phyloP scores from a whole-genome alignment of 2,329 filamentous ascomycete genomes.

The Trichoderma sp. region DNA sequence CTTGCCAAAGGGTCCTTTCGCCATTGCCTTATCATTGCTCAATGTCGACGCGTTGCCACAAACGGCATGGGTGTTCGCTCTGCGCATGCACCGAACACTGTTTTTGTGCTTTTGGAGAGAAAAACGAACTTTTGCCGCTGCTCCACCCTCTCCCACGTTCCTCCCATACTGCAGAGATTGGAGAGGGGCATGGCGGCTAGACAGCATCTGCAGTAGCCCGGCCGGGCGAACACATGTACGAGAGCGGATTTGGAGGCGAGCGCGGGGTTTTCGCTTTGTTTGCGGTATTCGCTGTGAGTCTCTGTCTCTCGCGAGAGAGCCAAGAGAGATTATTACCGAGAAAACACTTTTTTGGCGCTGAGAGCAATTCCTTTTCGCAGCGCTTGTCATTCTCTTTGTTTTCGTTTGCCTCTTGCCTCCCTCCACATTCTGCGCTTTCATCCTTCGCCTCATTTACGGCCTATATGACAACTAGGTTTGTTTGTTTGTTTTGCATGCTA shows the following conservation, averaged over 20 bases:
- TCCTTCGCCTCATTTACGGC: neutral
- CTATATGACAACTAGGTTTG: neutral
- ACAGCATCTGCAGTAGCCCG: conserved; percentile 9
- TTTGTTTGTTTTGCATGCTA: neutral
- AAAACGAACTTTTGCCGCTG: conserved; percentile 26
- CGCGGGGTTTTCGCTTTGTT: conserved; percentile 1
- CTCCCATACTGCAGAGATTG: conserved; percentile 1
- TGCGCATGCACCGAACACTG: neutral
- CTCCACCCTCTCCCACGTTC: conserved; percentile 8
- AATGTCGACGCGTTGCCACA: conserved; percentile 7
- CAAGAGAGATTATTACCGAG: neutral
- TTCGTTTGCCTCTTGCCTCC: neutral
- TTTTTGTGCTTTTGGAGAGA: neutral
- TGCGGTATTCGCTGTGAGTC: neutral
- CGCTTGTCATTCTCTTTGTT: neutral
- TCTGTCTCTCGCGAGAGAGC: neutral
- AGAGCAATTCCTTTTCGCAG: conserved; percentile 4
- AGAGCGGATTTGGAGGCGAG: conserved; percentile 11
- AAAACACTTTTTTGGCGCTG: neutral
- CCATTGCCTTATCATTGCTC: conserved; percentile 19
- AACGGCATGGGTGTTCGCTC: conserved; percentile 9
- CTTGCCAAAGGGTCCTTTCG: conserved; percentile 19
- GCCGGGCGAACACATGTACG: conserved; percentile 11
- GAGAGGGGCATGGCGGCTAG: neutral
- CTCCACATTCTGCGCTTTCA: neutral